These are phyloP conservation scores for Globisporangium polare DNA, from an alignment of 352 stramenopile genomes.

Conservation along the genomic window DNA sequence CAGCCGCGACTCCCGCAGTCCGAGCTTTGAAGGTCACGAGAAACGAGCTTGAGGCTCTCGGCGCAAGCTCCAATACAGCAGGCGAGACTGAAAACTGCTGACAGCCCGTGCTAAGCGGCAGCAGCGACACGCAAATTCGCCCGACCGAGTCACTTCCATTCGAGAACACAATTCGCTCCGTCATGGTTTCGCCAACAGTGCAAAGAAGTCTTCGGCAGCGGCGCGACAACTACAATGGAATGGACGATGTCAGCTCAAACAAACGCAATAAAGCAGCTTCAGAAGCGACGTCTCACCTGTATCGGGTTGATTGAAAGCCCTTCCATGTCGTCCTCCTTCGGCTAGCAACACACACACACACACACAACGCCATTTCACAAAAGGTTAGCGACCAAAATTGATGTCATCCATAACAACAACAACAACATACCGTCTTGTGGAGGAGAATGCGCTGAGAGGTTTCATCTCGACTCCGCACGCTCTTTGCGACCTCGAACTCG, in stretches of 20 bases:
- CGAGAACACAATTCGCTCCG: conserved; percentile 70
- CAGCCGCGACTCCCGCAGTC: conserved; percentile 55
- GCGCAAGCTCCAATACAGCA: conserved; percentile 67
- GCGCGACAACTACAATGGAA: conserved; percentile 35
- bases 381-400: background rate
- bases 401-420: background rate
- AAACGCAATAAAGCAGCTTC: background rate
- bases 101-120: conserved; percentile 80
- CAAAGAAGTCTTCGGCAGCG: conserved; percentile 70
- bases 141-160: conserved; percentile 55
- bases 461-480: background rate
- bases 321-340: conserved; percentile 8
- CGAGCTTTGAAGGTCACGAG: conserved; percentile 60
- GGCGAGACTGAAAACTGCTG: conserved; percentile 80
- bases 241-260: background rate
- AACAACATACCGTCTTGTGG: background rate
- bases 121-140: conserved; percentile 69
- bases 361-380: background rate
- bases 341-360: background rate
- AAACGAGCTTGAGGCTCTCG: conserved; percentile 59
- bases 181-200: conserved; percentile 65
- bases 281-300: conserved; percentile 6
- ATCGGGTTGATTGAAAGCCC: conserved; percentile 13
- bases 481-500: background rate
- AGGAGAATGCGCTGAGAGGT: conserved; percentile 1